Percentiles rank a stretch among this genome's conserved stretches.
phyloP scores from a whole-genome alignment of 2,329 filamentous ascomycete species.

The Hymenoscyphus fraxineus region DNA sequence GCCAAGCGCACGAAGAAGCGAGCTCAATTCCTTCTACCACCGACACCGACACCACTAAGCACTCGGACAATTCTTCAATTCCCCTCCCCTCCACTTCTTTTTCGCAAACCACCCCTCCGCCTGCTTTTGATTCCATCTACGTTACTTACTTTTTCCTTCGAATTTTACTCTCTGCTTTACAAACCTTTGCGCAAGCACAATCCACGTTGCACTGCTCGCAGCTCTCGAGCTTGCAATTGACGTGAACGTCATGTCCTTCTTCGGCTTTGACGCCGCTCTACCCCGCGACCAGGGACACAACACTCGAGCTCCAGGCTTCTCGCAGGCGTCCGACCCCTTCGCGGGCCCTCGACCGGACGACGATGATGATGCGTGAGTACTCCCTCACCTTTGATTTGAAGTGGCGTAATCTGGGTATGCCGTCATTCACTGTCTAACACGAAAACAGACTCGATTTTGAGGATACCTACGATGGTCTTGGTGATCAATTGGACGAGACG shows the following conservation, averaged over 20 bases:
- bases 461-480: slow-evolving; percentile 93
- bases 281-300: slow-evolving; percentile 63
- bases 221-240: neutral
- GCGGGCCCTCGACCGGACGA: slow-evolving; percentile 65
- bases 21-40: neutral
- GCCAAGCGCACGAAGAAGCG: neutral
- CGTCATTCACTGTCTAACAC: slow-evolving; percentile 11
- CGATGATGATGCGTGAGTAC: slow-evolving; percentile 45
- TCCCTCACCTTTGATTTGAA: neutral
- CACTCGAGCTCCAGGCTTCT: slow-evolving; percentile 71
- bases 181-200: neutral
- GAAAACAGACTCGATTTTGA: slow-evolving; percentile 74
- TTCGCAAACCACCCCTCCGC: neutral
- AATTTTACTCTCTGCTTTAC: neutral
- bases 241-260: slow-evolving; percentile 72
- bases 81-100: neutral
- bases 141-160: neutral
- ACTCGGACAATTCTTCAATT: neutral
- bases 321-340: slow-evolving; percentile 81
- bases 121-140: slow-evolving; percentile 2
- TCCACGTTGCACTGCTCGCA: neutral
- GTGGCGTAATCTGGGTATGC: neutral
- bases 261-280: slow-evolving; percentile 74
- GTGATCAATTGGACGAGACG: slow-evolving; percentile 83
- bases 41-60: neutral